Evolutionary conservation across 2,329 filamentous ascomycete species (phyloP).

Genomic region (Fusarium sp.): DNA sequence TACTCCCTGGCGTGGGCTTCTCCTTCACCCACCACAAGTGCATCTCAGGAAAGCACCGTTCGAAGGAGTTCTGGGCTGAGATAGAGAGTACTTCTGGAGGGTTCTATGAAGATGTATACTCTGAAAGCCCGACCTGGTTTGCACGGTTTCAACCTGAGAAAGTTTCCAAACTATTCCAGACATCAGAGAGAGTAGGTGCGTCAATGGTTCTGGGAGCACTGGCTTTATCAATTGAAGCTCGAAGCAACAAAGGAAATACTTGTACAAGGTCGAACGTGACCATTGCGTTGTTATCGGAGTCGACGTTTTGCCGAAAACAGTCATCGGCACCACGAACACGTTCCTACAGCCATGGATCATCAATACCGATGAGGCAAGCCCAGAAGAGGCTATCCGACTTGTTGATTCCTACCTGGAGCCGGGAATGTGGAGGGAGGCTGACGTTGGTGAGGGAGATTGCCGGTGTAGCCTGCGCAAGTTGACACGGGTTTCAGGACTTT

Average conservation of each 20-base stretch:
- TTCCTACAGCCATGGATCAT: background rate
- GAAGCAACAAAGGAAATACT: accelerated
- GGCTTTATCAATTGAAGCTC: background rate
- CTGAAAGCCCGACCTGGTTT: background rate
- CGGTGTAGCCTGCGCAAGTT: background rate
- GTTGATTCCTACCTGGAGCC: background rate
- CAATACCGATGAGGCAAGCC: background rate
- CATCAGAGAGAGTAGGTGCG: background rate
- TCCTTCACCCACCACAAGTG: background rate
- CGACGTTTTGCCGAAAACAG: background rate
- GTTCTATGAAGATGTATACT: background rate
- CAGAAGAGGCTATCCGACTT: background rate
- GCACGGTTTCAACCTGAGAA: background rate
- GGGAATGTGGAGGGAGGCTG: background rate
- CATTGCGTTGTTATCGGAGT: background rate
- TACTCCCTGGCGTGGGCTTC: background rate
- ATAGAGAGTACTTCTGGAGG: background rate
- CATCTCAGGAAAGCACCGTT: background rate
- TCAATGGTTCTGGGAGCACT: background rate
- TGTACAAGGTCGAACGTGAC: background rate
- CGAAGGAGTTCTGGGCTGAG: background rate
- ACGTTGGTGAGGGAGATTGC: background rate
- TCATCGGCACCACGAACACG: background rate
- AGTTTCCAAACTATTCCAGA: background rate
- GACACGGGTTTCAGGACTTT: background rate